phyloP scores from a whole-genome alignment of 2,329 filamentous ascomycete genomes.

The Arthrobotrys sphaeroides region DNA sequence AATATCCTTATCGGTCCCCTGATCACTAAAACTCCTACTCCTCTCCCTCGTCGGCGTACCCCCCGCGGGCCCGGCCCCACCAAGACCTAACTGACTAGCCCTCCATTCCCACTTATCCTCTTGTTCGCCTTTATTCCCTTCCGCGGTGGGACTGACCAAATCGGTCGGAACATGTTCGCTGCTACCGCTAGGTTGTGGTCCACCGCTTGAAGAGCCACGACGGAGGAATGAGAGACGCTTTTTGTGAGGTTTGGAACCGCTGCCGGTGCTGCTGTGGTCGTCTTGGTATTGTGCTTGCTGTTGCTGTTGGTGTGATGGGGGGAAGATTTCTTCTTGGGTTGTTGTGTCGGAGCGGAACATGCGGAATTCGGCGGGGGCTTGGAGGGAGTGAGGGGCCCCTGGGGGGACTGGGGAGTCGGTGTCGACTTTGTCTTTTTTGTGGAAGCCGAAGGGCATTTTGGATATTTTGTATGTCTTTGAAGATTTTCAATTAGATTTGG shows the following conservation, averaged over 20 bases:
- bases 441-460: conserved; percentile 50
- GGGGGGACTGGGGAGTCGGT: neutral
- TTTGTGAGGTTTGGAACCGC: conserved; percentile 49
- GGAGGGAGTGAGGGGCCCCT: neutral
- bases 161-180: conserved; percentile 38
- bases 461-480: neutral
- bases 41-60: neutral
- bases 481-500: neutral
- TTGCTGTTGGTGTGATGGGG: conserved; percentile 58
- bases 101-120: conserved; percentile 53
- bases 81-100: conserved; percentile 47
- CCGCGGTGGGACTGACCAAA: conserved; percentile 27
- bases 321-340: conserved; percentile 77
- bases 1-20: conserved; percentile 68
- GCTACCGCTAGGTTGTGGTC: neutral
- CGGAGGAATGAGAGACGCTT: conserved; percentile 48
- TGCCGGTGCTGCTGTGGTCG: conserved; percentile 42
- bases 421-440: conserved; percentile 39
- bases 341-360: conserved; percentile 79
- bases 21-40: conserved; percentile 56
- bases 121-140: conserved; percentile 37
- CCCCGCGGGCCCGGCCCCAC: neutral
- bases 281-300: conserved; percentile 59
- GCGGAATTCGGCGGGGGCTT: conserved; percentile 43
- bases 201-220: conserved; percentile 1